These are phyloP conservation scores for Amauroascus niger DNA, from an alignment of 2,329 filamentous ascomycete species.

Conservation along the genomic window DNA sequence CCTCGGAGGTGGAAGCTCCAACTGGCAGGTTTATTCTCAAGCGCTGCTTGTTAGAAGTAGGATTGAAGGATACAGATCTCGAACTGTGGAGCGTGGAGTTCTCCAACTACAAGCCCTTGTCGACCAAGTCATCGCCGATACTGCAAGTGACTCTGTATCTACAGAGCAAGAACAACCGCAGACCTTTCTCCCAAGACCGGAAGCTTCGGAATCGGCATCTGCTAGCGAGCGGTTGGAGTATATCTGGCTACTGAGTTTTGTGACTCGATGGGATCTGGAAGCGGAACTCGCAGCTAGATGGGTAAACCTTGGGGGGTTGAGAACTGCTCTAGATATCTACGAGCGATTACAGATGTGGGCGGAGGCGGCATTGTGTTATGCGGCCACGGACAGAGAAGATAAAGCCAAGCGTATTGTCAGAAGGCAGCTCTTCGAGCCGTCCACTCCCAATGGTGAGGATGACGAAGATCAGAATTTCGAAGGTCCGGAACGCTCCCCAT, in stretches of 20 bases:
- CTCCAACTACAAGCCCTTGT: constrained; percentile 90
- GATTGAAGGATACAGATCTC: constrained; percentile 76
- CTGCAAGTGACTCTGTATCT: constrained; percentile 39
- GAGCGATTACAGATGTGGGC: constrained; percentile 89
- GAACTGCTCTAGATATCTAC: constrained; percentile 91
- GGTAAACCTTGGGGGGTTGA: constrained; percentile 75
- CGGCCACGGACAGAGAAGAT: constrained; percentile 66
- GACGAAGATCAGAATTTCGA: constrained; percentile 49
- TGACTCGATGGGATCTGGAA: constrained; percentile 87
- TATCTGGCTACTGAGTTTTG: constrained; percentile 72
- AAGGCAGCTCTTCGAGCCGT: constrained; percentile 65
- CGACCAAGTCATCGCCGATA: constrained; percentile 89
- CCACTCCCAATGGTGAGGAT: constrained; percentile 38
- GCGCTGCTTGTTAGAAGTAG: constrained; percentile 79
- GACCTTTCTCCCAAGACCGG: constrained; percentile 70
- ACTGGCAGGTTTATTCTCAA: constrained; percentile 97
- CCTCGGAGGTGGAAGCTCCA: constrained; percentile 76
- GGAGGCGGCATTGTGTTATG: constrained; percentile 84
- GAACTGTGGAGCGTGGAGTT: constrained; percentile 80
- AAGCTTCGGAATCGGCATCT: constrained; percentile 55
- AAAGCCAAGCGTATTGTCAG: constrained; percentile 70
- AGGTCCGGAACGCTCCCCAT: constrained; percentile 59
- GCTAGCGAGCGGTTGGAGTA: constrained; percentile 68
- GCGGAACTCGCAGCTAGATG: constrained; percentile 88
- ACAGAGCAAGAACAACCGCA: constrained; percentile 43